Percentiles rank a stretch among this genome's conserved stretches.
Conservation (phyloP, 2,329 filamentous ascomycete genomes). For the Penicillium sp. region DNA sequence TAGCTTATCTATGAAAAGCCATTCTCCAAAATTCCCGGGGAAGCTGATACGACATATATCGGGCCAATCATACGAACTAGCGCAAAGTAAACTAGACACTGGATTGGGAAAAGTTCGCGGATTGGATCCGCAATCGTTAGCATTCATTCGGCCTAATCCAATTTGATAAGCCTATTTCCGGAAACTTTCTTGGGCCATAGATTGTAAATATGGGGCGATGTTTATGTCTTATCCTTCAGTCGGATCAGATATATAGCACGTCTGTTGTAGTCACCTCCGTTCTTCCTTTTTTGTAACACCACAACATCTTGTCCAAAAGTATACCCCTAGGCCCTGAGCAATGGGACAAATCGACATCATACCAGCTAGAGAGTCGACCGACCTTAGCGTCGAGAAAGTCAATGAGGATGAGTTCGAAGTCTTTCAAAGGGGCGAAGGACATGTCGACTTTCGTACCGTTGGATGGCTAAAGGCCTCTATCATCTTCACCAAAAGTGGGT, state of each 20-base stretch:
- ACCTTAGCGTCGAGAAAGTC: not conserved
- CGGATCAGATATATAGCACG: not conserved
- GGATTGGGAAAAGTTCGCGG: not conserved
- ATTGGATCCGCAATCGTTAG: not conserved
- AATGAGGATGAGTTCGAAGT: slow-evolving; percentile 34
- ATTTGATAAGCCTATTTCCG: not conserved
- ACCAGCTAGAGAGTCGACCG: not conserved
- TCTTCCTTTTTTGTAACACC: not conserved
- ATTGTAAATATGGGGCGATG: not conserved
- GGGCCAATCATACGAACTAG: not conserved
- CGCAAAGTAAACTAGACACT: not conserved
- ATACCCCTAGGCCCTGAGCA: not conserved
- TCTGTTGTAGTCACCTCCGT: not conserved
- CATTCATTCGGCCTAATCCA: not conserved
- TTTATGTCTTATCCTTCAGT: not conserved
- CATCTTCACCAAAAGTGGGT: slow-evolving; percentile 37
- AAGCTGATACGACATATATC: not conserved
- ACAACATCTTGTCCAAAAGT: not conserved
- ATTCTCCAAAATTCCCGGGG: not conserved
- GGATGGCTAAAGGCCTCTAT: slow-evolving; percentile 48
- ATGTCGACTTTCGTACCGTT: slow-evolving; percentile 48
- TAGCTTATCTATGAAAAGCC: not conserved
- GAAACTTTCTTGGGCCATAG: not conserved
- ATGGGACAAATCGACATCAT: not conserved
- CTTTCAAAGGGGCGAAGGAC: slow-evolving; percentile 44